phyloP scores from a whole-genome alignment of 805 yeast species.

The Yamadazyma ubonensis region DNA sequence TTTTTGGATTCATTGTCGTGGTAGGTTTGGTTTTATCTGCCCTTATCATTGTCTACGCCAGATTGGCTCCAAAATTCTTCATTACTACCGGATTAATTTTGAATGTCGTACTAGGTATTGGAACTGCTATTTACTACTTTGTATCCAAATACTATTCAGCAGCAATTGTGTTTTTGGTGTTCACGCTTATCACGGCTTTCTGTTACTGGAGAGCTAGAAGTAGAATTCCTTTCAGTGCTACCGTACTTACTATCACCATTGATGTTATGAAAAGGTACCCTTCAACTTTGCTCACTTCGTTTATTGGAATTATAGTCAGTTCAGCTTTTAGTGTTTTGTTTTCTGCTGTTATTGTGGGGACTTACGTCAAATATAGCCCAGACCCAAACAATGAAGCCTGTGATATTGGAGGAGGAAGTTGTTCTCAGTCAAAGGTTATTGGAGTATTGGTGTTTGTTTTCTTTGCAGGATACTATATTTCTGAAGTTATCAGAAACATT shows the following conservation, averaged over 20 bases:
- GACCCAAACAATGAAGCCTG: constrained; percentile 53
- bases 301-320: constrained; percentile 57
- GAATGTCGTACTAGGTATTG: constrained; percentile 68
- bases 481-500: constrained; percentile 78
- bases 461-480: constrained; percentile 79
- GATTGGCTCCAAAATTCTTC: constrained; percentile 63
- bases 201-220: constrained; percentile 70
- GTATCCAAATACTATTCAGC: constrained; percentile 72
- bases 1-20: constrained; percentile 64
- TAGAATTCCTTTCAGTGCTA: constrained; percentile 73
- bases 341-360: constrained; percentile 65
- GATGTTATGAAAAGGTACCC: constrained; percentile 76
- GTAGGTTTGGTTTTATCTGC: constrained; percentile 59
- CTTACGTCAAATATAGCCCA: constrained; percentile 75
- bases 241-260: constrained; percentile 67
- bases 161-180: constrained; percentile 69
- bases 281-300: constrained; percentile 59
- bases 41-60: constrained; percentile 57
- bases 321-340: constrained; percentile 67
- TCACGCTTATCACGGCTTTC: constrained; percentile 62
- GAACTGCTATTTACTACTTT: constrained; percentile 73
- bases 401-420: constrained; percentile 50
- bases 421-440: constrained; percentile 56
- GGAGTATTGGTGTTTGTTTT: constrained; percentile 72
- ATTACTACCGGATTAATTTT: constrained; percentile 66